These are phyloP conservation scores for Raphidocelis subcapitata DNA, from an alignment of 139 green algal genomes.

Conservation along the genomic window DNA sequence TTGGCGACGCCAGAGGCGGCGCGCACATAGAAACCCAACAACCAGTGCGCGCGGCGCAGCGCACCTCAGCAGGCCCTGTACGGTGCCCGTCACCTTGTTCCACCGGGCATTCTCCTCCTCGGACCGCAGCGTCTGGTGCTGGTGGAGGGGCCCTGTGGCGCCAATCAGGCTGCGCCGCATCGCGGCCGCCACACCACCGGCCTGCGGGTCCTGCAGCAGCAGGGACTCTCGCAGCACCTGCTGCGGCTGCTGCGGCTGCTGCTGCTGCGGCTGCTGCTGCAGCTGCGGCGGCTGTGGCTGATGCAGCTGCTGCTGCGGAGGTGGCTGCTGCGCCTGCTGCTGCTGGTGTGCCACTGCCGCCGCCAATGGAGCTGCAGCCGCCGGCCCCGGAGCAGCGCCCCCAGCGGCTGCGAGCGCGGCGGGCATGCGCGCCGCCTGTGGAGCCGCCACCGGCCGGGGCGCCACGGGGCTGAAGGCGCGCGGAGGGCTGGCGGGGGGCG, in stretches of 20 bases:
- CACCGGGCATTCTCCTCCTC: too few species aligned
- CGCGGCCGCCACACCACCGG: too few species aligned
- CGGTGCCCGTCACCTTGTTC: too few species aligned
- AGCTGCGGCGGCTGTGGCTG: slow-evolving; percentile 4
- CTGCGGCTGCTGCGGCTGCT: slow-evolving; percentile 7
- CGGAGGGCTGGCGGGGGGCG: too few species aligned
- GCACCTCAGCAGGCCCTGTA: too few species aligned
- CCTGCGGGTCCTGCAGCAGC: too few species aligned
- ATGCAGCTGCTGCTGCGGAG: not conserved
- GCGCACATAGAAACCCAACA: too few species aligned
- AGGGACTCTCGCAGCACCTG: not conserved
- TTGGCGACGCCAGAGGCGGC: too few species aligned
- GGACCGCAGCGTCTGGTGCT: not conserved
- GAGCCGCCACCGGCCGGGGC: not conserved
- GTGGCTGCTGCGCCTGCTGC: not conserved
- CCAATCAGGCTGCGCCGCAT: not conserved
- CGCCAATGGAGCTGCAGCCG: not conserved
- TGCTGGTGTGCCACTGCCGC: not conserved
- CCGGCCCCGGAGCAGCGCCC: not conserved
- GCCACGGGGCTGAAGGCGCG: too few species aligned
- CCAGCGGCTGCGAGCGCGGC: not conserved
- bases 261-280: not conserved
- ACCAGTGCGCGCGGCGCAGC: too few species aligned
- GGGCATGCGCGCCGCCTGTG: not conserved
- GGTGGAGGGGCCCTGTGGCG: not conserved